Evolutionary conservation across 441 rosid genomes (phyloP), one percentile per base, ranked within the genome.

Genomic region (Croton setiger): DNA sequence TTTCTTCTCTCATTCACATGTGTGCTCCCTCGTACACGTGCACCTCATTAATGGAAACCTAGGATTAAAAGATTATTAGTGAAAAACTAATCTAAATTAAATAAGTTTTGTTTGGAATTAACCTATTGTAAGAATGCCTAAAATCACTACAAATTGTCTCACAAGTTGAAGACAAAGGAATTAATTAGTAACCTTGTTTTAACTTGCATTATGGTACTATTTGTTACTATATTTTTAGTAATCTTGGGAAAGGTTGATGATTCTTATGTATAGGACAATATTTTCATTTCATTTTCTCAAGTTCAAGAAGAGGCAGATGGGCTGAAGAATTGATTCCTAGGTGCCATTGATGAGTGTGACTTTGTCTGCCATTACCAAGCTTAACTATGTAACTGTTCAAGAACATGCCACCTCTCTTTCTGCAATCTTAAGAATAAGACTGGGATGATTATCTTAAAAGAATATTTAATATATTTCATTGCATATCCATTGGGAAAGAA

Each of bases 111-210:
- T n/a, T n/a, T n/a, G 31, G 31, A 27, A 0, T 27, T 27, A 27
- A 27, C 31, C 31, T 27, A 27, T 27, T 27, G 8, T 61, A n/a
- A 70, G 37, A 21, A 31, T 60, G 23, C 41, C 20, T 70, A 53
- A n/a, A 39, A 53, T 52, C 14, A 6, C 60, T 60, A 23, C 5
- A 62, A 51, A 39, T 7, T 49, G 72, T 60, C 59, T 60, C 17
- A 60, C 37, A 69, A 60, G 47, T 49, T 45, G 5, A 12, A n/a
- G 72, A 59, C 64, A 68, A 3, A 68, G 5, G 49, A 31, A 15
- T 27, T 27, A 18, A 12, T 48, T 17, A 4, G 8, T 55, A 27
- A 23, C 17, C n/a, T 10, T 55, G 17, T 55, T 48, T 48, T 48
- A 48, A 48, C 52, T 48, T 27, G 17, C 17, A 33, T 13, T 41